Percentiles rank a stretch among this genome's conserved stretches.
Conservation (phyloP, 768 basidiomycete genomes). For the Multifurca ochricompacta region DNA sequence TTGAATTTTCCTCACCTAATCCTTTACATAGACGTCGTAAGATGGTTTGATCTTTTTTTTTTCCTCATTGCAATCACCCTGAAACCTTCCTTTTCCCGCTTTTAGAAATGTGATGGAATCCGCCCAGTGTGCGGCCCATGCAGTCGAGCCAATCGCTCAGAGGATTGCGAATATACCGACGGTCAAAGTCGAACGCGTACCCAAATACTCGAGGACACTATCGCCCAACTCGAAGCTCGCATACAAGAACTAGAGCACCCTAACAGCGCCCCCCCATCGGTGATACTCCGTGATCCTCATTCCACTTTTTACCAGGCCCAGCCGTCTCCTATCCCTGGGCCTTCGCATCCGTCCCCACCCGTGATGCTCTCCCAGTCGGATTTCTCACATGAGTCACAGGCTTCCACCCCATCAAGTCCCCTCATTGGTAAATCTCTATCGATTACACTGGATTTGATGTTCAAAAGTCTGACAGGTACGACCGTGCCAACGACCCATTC, state of each 20-base stretch:
- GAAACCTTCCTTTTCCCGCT: neutral
- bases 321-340: neutral
- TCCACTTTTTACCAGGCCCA: conserved; percentile 4
- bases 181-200: conserved; percentile 52
- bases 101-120: conserved; percentile 58
- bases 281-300: conserved; percentile 21
- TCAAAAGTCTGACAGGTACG: neutral
- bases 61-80: neutral
- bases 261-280: neutral
- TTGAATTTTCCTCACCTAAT: neutral
- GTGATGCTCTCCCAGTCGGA: neutral
- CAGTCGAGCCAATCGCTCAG: conserved; percentile 45
- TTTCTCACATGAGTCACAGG: conserved; percentile 4
- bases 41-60: conserved; percentile 4
- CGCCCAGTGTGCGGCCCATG: conserved; percentile 63
- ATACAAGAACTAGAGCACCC: conserved; percentile 28
- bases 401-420: conserved; percentile 14
- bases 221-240: conserved; percentile 47
- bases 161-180: conserved; percentile 66
- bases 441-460: neutral
- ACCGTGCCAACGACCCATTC: neutral
- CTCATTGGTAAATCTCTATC: neutral
- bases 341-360: neutral
- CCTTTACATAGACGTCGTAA: conserved; percentile 15
- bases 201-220: conserved; percentile 49